A percentile compares a stretch with the other conserved stretches of the same genome.
Evolutionary conservation across 805 yeast species (phyloP).

Genomic region (Metschnikowia reukaufii): DNA sequence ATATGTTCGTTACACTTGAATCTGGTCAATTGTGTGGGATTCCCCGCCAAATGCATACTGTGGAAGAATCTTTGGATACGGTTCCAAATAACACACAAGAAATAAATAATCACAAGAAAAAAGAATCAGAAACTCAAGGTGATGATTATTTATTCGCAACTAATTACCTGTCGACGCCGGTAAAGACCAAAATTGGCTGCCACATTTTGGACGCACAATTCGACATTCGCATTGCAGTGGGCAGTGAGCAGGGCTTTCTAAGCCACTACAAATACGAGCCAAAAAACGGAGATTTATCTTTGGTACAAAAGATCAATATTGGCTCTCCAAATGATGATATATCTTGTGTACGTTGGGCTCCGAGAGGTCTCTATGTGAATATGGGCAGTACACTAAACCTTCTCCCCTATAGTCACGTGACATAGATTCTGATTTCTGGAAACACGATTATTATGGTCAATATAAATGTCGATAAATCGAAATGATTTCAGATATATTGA

Average conservation of each 20-base stretch:
- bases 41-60: slow-evolving; percentile 2
- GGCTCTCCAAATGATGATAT: not conserved
- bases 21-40: slow-evolving; percentile 10
- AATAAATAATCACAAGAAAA: not conserved
- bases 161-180: slow-evolving; percentile 1
- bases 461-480: no score
- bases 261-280: slow-evolving; percentile 5
- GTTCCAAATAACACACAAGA: not conserved
- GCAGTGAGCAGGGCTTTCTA: slow-evolving; percentile 12
- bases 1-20: slow-evolving; percentile 7
- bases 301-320: not conserved
- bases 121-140: not conserved
- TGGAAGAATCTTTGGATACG: not conserved
- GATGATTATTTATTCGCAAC: slow-evolving; percentile 1
- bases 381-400: not conserved
- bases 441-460: not conserved
- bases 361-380: slow-evolving; percentile 5
- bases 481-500: no score
- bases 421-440: not conserved
- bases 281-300: not conserved
- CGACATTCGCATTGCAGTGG: slow-evolving; percentile 8
- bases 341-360: slow-evolving; percentile 6
- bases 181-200: slow-evolving; percentile 9
- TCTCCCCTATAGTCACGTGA: slow-evolving; percentile 3
- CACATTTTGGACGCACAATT: slow-evolving; percentile 4